Base-by-base conservation (phyloP, 495 filamentous ascomycete genomes). In the Eremomyces bilateralis region DNA sequence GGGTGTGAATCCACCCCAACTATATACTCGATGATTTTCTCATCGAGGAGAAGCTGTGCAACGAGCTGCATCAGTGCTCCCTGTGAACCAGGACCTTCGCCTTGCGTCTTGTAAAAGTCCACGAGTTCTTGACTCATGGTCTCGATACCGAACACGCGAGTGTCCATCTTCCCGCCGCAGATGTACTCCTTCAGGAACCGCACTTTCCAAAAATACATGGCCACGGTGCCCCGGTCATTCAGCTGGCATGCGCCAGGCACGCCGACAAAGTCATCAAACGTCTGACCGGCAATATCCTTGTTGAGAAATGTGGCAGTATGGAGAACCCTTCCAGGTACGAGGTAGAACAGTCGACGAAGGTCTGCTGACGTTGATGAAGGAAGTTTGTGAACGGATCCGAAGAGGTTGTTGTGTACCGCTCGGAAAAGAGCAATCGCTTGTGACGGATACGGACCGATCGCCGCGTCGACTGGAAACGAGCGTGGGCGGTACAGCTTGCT, bases 1-100 rank as follows among this genome's bases (percentile, higher is more conserved):
- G 80, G 79, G 47, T 95, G 88, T 13, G 88, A 92, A 36, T 81
- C 83, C 29, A 84, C 71, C 1, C 88, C 80, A 36, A 95, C 71
- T 19, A 97, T 66, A 51, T 95, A 80, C 4, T 80, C 79, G 24
- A 92, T 49, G 6, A 91, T 50, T 35, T 67, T 60, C 43, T 84
- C 68, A 10, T 68, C 38, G 25, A 73, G 48, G 41, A 94, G 84
- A 24, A 76, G 64, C 20, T 72, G 52, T 12, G 73, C 58, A 1
- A 80, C 57, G 43, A 72, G 77, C 21, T 63, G 60, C 33, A 80
- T 53, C 12, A 75, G 56, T 0, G 69, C 62, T 40, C 65, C 58
- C n/a, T n/a, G n/a, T n/a, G n/a, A n/a, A 58, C 48, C 21, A 47
- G 57, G 49, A 20, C 53, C 42, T 0, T 37, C 36, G 16, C 70